phyloP scores from a whole-genome alignment of 2,329 filamentous ascomycete species.

The Periglandula ipomoeae region DNA sequence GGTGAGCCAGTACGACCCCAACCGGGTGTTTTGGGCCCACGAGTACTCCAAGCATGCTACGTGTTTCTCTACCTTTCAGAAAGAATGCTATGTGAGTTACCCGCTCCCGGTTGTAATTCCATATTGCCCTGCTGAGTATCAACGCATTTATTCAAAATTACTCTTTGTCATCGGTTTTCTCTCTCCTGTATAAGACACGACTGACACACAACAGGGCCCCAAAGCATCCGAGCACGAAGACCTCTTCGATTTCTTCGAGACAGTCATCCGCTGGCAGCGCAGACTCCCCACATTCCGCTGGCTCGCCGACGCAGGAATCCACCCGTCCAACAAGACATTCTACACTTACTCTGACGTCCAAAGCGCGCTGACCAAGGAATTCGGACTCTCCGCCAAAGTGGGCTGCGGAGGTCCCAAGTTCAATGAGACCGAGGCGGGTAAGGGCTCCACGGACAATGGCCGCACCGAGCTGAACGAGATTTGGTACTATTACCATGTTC shows the following conservation, averaged over 20 bases:
- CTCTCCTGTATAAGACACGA: too few relatives aligned
- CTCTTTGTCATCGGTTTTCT: background rate
- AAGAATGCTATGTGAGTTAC: constrained; percentile 44
- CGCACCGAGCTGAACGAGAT: constrained; percentile 50
- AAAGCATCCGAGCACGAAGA: constrained; percentile 46
- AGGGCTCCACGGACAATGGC: constrained; percentile 44
- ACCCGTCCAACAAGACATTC: constrained; percentile 47
- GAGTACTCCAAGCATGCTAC: constrained; percentile 62
- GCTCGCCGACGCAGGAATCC: constrained; percentile 45
- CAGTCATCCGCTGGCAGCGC: constrained; percentile 47
- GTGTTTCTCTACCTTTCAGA: constrained; percentile 57
- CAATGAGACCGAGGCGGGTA: constrained; percentile 50
- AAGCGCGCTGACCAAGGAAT: constrained; percentile 35
- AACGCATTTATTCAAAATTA: too few relatives aligned
- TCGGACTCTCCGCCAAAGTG: constrained; percentile 48
- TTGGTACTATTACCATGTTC: constrained; percentile 58
- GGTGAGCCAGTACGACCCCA: constrained; percentile 48
- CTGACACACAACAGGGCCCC: constrained; percentile 38
- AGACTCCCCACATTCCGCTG: constrained; percentile 51
- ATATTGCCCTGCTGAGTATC: too few relatives aligned
- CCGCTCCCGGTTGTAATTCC: background rate
- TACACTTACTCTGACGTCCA: constrained; percentile 47
- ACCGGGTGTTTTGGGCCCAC: constrained; percentile 55
- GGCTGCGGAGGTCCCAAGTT: constrained; percentile 52
- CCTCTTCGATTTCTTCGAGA: constrained; percentile 55